Evolutionary conservation across 805 yeast genomes (phyloP), one percentile per base, ranked within the genome.

Genomic region (Hanseniaspora taiwanica): DNA sequence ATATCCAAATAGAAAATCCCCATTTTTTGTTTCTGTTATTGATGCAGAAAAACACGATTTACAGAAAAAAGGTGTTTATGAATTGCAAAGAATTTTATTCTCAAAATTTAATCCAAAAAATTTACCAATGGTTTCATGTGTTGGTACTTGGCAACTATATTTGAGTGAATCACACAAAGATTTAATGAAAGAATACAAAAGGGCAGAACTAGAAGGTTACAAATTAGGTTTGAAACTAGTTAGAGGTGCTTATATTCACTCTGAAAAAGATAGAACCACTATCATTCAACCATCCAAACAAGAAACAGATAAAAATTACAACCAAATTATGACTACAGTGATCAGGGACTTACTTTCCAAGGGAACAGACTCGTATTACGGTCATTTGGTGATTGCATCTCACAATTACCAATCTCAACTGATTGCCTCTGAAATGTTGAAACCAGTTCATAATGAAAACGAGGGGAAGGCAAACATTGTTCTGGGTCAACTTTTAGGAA

Each of bases 121-220:
- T 43, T 57, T 64, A 32, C 76, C 78, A 4, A 53, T 63, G 5
- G 69, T 76, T 18, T 73, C 81, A 23, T 82, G 84, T 20, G 82
- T 83, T 37, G 96, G 97, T 21, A 87, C 97, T 7, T 72, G 89
- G 60, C 97, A 87, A 65, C 77, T 89, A 84, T 87, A 87, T 60
- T 68, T 89, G 53, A 74, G 77, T 38, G 83, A 80, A 46, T 76
- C 93, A 1, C 57, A 76, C 2, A 67, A 68, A 17, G 69, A 81
- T 48, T 64, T 89, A 46, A 59, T 71, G 24, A 47, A 62, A 31
- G 96, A 87, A 56, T 72, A 74, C 47, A 60, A 67, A 48, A 64
- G 76, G 42, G 96, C 96, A 14, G 49, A 62, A 43, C 57, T 68
- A 41, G 69, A 72, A 40, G 7, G 27, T 18, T 87, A 87, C 60